Conservation (phyloP, 345 rosid genomes). For the Murraya koenigii region DNA sequence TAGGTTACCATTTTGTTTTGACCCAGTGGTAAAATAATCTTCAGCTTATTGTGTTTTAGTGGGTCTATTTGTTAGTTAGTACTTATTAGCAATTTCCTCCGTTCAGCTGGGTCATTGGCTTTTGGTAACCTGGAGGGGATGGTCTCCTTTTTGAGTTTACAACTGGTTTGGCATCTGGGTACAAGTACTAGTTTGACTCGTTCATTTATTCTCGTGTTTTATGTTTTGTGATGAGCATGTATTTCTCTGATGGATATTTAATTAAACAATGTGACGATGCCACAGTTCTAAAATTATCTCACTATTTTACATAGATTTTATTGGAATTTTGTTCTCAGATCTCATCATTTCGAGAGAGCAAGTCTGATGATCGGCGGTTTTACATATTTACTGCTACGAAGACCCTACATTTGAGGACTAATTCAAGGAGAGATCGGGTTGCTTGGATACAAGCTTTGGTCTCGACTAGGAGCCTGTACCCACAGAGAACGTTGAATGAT, state of each 20-base stretch:
- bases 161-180: conserved; percentile 15
- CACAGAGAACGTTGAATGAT: conserved; percentile 61
- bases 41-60: not conserved
- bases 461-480: conserved; percentile 60
- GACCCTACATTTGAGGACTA: conserved; percentile 93
- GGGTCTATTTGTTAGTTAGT: not conserved
- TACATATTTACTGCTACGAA: conserved; percentile 96
- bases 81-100: not conserved
- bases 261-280: not conserved
- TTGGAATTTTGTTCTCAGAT: conserved; percentile 52
- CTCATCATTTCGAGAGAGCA: conserved; percentile 97
- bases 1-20: not conserved
- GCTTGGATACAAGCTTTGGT: conserved; percentile 95
- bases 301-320: conserved; percentile 15
- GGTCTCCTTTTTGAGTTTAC: not conserved
- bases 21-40: not conserved
- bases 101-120: conserved; percentile 4
- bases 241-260: not conserved
- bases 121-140: conserved; percentile 15
- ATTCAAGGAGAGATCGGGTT: conserved; percentile 67
- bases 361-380: conserved; percentile 83
- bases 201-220: not conserved
- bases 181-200: not conserved
- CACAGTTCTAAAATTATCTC: not conserved
- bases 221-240: not conserved